Percentiles rank a stretch among this genome's conserved stretches.
phyloP scores from a whole-genome alignment of 1,284 basidiomycete genomes.

The Cryptococcus sp. region DNA sequence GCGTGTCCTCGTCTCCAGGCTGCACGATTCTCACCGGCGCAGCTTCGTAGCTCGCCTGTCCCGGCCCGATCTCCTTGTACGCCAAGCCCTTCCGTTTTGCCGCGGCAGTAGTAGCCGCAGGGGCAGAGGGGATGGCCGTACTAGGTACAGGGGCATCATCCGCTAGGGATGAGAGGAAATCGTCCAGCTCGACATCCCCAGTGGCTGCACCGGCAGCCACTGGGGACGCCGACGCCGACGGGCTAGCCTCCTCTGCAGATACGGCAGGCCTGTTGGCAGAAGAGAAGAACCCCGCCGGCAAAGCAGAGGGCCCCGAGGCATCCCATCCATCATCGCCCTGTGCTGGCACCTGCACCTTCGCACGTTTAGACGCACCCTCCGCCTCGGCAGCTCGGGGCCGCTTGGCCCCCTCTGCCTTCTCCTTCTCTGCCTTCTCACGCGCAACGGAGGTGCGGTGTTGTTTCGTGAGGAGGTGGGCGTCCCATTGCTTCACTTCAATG shows the following conservation, averaged over 20 bases:
- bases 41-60: conserved; percentile 45
- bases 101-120: conserved; percentile 8
- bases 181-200: conserved; percentile 48
- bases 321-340: not conserved
- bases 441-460: conserved; percentile 46
- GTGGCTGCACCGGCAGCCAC: conserved; percentile 9
- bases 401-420: conserved; percentile 25
- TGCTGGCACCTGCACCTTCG: conserved; percentile 3
- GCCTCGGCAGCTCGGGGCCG: conserved; percentile 7
- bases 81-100: conserved; percentile 14
- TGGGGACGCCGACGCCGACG: conserved; percentile 5
- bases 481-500: conserved; percentile 49
- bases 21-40: conserved; percentile 37
- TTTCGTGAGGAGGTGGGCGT: conserved; percentile 49
- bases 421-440: conserved; percentile 39
- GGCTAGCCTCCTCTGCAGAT: not conserved
- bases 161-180: conserved; percentile 47
- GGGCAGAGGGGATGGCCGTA: not conserved
- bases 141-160: conserved; percentile 16
- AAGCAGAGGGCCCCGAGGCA: conserved; percentile 3
- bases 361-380: conserved; percentile 21
- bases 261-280: conserved; percentile 16
- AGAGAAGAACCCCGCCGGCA: conserved; percentile 44
- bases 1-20: conserved; percentile 3
- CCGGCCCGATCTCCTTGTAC: conserved; percentile 33